Evolutionary conservation across 2,329 filamentous ascomycete genomes (phyloP).

Genomic region (Penicillium glabrum): DNA sequence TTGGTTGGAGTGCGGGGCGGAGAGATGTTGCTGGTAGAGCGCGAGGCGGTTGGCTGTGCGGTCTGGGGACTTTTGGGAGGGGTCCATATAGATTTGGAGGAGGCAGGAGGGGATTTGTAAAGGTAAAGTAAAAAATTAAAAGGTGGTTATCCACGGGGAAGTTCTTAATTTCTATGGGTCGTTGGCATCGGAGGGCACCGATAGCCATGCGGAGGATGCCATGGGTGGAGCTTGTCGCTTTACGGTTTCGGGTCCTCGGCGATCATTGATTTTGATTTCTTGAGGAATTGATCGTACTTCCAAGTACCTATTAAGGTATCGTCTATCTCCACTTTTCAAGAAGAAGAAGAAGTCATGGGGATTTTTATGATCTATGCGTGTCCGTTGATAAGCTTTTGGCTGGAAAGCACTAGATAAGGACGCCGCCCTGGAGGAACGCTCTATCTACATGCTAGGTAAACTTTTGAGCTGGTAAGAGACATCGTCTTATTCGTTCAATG

Average conservation of each 20-base stretch:
- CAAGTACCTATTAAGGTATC: too few relatives aligned
- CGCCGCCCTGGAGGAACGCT: too few relatives aligned
- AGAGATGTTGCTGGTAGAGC: conserved; percentile 36
- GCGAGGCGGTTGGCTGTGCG: conserved; percentile 33
- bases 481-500: too few relatives aligned
- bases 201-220: conserved; percentile 27
- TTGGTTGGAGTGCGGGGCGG: conserved; percentile 12
- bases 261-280: background rate
- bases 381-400: background rate
- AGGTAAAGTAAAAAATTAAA: background rate
- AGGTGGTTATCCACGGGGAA: background rate
- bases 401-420: background rate
- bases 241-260: background rate
- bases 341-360: background rate
- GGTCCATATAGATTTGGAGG: conserved; percentile 10
- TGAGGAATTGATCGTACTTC: too few relatives aligned
- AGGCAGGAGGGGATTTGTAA: background rate
- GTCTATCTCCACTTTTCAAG: background rate
- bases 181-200: conserved; percentile 38
- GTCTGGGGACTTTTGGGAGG: conserved; percentile 15
- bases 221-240: conserved; percentile 7
- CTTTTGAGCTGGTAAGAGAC: too few relatives aligned
- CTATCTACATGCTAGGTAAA: too few relatives aligned
- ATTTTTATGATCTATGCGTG: background rate
- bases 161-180: conserved; percentile 18